Conservation (phyloP, 495 filamentous ascomycete species). For the Clohesyomyces aquaticus region DNA sequence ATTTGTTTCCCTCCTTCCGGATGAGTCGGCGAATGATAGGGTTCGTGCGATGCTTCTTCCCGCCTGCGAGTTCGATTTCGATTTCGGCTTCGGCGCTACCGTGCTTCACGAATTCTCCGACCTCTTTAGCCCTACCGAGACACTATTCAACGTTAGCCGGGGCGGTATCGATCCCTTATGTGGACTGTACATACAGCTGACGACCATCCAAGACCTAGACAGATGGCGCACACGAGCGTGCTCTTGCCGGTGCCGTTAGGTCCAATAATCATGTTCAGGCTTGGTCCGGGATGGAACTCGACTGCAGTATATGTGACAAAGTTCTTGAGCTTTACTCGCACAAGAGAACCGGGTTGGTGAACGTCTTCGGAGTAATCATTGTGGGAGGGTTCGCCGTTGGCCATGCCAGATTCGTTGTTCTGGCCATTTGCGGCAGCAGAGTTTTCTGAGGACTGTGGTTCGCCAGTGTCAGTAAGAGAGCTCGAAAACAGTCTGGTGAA, state of each 20-base stretch:
- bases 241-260: slow-evolving; percentile 98
- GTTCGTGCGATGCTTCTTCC: slow-evolving; percentile 58
- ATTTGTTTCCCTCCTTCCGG: slow-evolving; percentile 77
- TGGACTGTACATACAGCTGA: slow-evolving; percentile 57
- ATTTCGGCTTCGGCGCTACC: slow-evolving; percentile 75
- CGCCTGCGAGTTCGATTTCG: slow-evolving; percentile 81
- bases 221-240: slow-evolving; percentile 96
- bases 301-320: slow-evolving; percentile 95
- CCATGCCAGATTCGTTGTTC: slow-evolving; percentile 16
- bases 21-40: slow-evolving; percentile 75
- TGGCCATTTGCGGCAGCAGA: slow-evolving; percentile 10
- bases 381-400: slow-evolving; percentile 23
- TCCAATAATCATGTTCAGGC: slow-evolving; percentile 97
- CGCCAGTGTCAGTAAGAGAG: not conserved
- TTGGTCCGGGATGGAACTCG: slow-evolving; percentile 87
- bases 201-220: slow-evolving; percentile 84
- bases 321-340: slow-evolving; percentile 82
- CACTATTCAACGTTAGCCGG: slow-evolving; percentile 51
- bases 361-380: slow-evolving; percentile 22
- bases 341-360: slow-evolving; percentile 82
- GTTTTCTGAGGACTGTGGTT: not conserved
- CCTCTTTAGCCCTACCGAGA: slow-evolving; percentile 82
- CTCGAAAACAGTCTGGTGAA: not conserved
- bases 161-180: not conserved
- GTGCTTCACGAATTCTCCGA: slow-evolving; percentile 93